Evolutionary conservation across 2,329 filamentous ascomycete species (phyloP).

Genomic region (Dothiorella sarmentorum): DNA sequence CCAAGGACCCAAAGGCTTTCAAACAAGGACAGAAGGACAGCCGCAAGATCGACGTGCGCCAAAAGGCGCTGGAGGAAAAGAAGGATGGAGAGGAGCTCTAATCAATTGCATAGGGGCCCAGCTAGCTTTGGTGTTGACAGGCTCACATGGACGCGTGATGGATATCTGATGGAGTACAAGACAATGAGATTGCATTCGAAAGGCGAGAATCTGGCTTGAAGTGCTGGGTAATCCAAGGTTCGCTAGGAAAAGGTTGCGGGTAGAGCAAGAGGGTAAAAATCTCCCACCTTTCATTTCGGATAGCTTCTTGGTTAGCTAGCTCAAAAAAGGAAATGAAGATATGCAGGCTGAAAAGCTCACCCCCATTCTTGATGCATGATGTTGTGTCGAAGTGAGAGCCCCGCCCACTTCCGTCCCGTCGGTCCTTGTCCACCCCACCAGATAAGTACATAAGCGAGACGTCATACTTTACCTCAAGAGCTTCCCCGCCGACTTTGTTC

Average conservation of each 20-base stretch:
- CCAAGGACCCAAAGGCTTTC: background rate
- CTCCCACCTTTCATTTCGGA: background rate
- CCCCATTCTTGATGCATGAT: background rate
- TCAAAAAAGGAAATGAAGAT: no score
- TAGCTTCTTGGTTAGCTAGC: background rate
- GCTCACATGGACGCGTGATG: no score
- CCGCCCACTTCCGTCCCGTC: slow-evolving; percentile 10
- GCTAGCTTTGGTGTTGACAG: no score
- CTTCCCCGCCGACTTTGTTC: background rate
- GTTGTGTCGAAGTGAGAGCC: background rate
- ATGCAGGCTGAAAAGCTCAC: no score
- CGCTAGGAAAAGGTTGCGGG: no score
- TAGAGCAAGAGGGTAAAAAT: background rate
- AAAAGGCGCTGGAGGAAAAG: background rate
- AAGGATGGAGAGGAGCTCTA: background rate
- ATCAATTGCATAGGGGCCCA: no score
- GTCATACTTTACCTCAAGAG: slow-evolving; percentile 1
- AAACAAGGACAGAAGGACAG: background rate
- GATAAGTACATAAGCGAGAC: slow-evolving; percentile 15
- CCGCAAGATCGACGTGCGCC: background rate
- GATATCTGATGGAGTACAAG: no score
- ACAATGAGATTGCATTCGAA: no score
- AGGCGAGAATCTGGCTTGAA: no score
- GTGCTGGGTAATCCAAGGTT: no score
- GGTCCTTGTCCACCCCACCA: background rate